These are phyloP conservation scores for Erigeron philadelphicus DNA, from an alignment of 140 eudicot species.

Conservation along the genomic window DNA sequence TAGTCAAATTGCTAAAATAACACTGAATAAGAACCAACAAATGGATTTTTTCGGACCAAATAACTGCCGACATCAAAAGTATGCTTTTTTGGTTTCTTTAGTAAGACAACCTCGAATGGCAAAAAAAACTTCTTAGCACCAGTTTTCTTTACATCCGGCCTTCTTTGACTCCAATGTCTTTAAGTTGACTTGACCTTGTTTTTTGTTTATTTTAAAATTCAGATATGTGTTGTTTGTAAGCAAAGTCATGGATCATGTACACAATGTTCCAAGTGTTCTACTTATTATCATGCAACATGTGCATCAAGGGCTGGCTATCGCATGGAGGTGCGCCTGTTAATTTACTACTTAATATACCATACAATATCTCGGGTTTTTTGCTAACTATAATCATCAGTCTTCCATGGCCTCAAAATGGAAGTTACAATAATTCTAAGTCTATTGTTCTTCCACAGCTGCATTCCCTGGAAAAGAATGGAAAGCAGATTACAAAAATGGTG, in stretches of 20 bases:
- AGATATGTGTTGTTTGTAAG: conserved; percentile 91
- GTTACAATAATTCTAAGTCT: neutral
- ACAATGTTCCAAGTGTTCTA: conserved; percentile 91
- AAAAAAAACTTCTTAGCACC: too few species aligned
- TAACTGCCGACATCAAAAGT: neutral
- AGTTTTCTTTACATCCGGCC: too few species aligned
- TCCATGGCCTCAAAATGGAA: neutral
- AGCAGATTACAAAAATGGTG: conserved; percentile 84
- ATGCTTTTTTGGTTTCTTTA: too few species aligned
- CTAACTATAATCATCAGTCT: neutral
- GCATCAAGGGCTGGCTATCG: conserved; percentile 98
- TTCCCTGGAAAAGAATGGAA: conserved; percentile 80
- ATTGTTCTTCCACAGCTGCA: conserved; percentile 50
- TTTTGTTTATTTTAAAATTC: conserved; percentile 15
- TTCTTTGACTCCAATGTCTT: too few species aligned
- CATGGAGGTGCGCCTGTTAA: conserved; percentile 67
- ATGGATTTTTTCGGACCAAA: neutral
- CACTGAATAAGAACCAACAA: neutral
- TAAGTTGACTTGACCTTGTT: neutral
- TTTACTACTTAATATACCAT: neutral
- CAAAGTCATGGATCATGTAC: conserved; percentile 99
- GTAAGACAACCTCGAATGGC: too few species aligned
- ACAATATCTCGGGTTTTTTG: neutral
- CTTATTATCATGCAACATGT: conserved; percentile 96
- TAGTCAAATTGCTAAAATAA: neutral